Conservation (phyloP, 257 asterid species). For the Nicotiana paniculata region DNA sequence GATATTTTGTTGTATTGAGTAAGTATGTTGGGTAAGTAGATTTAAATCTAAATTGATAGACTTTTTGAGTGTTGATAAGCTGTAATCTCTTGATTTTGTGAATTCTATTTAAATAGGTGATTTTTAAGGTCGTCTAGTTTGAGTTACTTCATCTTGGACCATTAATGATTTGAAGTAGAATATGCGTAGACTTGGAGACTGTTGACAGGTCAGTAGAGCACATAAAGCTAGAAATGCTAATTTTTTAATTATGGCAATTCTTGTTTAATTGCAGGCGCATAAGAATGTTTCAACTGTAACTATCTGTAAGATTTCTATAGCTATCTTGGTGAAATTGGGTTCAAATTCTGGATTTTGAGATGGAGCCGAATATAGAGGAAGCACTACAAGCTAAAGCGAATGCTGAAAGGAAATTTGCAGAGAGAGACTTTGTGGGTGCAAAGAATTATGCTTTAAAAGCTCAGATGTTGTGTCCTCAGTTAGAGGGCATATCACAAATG, state of each 20-base stretch:
- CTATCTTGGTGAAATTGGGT: not conserved
- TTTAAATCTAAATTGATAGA: not conserved
- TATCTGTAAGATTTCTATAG: not conserved
- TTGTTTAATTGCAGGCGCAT: slow-evolving; percentile 2
- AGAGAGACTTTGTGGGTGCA: slow-evolving; percentile 58
- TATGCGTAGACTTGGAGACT: not conserved
- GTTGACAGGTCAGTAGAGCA: not conserved
- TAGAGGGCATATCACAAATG: slow-evolving; percentile 51
- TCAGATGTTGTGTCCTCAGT: slow-evolving; percentile 48
- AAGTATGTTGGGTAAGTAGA: not conserved
- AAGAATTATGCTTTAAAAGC: slow-evolving; percentile 49
- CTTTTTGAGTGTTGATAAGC: not conserved
- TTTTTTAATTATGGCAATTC: not conserved
- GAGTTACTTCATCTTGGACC: not conserved
- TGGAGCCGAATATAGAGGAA: slow-evolving; percentile 76
- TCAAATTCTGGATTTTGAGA: slow-evolving; percentile 15
- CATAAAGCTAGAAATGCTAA: not conserved
- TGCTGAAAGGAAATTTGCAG: slow-evolving; percentile 58
- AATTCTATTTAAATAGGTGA: not conserved
- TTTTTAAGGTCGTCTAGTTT: not conserved
- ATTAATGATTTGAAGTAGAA: not conserved
- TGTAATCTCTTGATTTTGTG: slow-evolving; percentile 1
- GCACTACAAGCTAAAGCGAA: slow-evolving; percentile 55
- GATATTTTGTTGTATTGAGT: not conserved
- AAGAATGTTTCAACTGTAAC: not conserved